These are phyloP conservation scores for Rhazya stricta DNA, from an alignment of 257 asterid species.

Conservation along the genomic window DNA sequence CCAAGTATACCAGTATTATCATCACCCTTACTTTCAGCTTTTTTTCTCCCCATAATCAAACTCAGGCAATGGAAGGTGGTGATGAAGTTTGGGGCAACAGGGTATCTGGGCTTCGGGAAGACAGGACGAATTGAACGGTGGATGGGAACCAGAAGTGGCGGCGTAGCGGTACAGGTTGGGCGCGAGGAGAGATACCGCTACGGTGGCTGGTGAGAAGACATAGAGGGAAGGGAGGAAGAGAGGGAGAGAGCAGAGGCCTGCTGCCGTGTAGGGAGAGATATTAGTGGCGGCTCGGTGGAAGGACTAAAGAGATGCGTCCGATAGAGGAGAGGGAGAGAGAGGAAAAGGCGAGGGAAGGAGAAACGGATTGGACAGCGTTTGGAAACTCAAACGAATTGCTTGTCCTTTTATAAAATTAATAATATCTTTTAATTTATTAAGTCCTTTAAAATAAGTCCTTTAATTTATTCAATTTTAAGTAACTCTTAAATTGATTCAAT, in stretches of 20 bases:
- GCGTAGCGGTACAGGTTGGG: background rate
- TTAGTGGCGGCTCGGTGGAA: no score
- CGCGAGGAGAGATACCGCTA: background rate
- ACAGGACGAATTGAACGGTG: background rate
- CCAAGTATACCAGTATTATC: constrained; percentile 14
- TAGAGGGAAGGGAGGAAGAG: background rate
- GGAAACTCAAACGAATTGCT: no score
- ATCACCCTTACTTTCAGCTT: background rate
- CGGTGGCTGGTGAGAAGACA: background rate
- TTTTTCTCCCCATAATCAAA: background rate
- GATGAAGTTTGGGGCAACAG: background rate
- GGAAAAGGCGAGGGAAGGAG: background rate
- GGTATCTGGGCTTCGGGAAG: no score
- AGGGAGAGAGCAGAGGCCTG: background rate
- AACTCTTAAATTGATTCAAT: no score
- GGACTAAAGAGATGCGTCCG: no score
- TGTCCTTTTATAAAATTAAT: no score
- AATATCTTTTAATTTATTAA: no score
- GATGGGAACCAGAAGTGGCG: background rate
- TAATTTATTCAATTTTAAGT: no score
- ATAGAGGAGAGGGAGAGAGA: background rate
- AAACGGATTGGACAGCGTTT: no score
- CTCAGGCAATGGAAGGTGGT: background rate
- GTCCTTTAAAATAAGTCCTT: no score
- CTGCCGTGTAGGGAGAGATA: no score